A percentile compares a stretch with the other conserved stretches of the same genome.
phyloP scores from a whole-genome alignment of 2,329 filamentous ascomycete species.

The Penicillium concentricum region DNA sequence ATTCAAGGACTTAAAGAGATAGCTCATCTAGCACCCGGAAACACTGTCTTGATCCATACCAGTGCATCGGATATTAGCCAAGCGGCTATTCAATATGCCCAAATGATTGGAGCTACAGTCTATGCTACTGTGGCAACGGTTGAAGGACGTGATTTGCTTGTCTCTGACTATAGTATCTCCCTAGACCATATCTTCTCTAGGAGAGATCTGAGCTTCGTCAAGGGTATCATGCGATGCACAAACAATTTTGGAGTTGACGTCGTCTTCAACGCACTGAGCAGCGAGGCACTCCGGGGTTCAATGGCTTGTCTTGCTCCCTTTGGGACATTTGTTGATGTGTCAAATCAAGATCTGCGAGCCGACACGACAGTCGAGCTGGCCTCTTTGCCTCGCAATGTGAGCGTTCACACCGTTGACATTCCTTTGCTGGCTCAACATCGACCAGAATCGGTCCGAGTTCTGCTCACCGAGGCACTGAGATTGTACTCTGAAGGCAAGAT shows the following conservation, averaged over 20 bases:
- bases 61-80: conserved; percentile 18
- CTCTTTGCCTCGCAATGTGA: conserved; percentile 5
- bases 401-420: conserved; percentile 15
- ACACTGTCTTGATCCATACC: conserved; percentile 22
- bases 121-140: conserved; percentile 16
- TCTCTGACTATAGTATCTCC: conserved; percentile 10
- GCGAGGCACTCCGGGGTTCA: conserved; percentile 17
- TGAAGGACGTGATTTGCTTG: conserved; percentile 10
- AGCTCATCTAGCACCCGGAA: conserved; percentile 1
- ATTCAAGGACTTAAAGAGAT: conserved; percentile 12
- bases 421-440: conserved; percentile 6
- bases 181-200: conserved; percentile 16
- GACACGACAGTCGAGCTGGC: conserved; percentile 8
- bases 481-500: conserved; percentile 10
- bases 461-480: conserved; percentile 3
- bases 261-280: conserved; percentile 17
- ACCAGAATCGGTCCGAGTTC: neutral
- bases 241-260: conserved; percentile 17
- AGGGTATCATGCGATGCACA: conserved; percentile 17
- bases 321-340: conserved; percentile 19
- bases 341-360: neutral
- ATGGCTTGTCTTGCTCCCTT: conserved; percentile 17
- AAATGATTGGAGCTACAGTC: conserved; percentile 9
- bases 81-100: conserved; percentile 27
- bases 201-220: conserved; percentile 11